Base-by-base conservation (phyloP, 441 rosid species). In the Eruca vesicaria region DNA sequence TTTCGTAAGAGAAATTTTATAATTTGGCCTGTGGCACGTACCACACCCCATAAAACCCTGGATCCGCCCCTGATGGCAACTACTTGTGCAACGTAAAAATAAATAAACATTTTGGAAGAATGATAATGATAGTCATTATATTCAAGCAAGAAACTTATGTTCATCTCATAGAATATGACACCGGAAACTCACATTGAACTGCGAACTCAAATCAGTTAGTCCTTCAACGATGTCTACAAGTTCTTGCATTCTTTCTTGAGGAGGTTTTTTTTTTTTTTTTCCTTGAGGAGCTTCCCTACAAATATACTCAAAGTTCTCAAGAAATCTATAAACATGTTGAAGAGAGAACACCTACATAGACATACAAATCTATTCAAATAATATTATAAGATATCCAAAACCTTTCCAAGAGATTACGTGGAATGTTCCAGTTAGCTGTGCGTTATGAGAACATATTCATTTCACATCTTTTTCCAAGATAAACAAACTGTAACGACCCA, bases 251-350 rank as follows among this genome's bases (percentile, higher is more conserved):
- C 96, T 91, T 82, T 93, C 97, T 16, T 83, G 86, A 79, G 97
- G 91, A 68, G 97, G 98, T 84, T n/a, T n/a, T n/a, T n/a, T n/a
- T n/a, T n/a, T n/a, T n/a, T n/a, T n/a, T n/a, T n/a, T n/a, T n/a
- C n/a, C n/a, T n/a, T n/a, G n/a, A n/a, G n/a, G n/a, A n/a, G n/a
- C n/a, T 91, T 90, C 32, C 86, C 94, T 73, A 98, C 99, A 85
- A 91, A 93, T 74, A 96, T 85, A 83, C 83, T n/a, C 52, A 43
- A 87, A 77, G 83, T 80, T 82, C 81, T 92, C 72, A 93, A 61
- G 82, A 93, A 93, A 74, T 93, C 98, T 90, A 90, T 88, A 74
- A 93, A 90, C 97, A 90, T 93, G 69, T 86, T 89, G 76, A 93
- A 87, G 84, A 31, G 97, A 93, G 60, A 90, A 90, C 61, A 93